A percentile compares a stretch with the other conserved stretches of the same genome.
Conservation (phyloP, 148 eudicot species). For the Silene latifolia region DNA sequence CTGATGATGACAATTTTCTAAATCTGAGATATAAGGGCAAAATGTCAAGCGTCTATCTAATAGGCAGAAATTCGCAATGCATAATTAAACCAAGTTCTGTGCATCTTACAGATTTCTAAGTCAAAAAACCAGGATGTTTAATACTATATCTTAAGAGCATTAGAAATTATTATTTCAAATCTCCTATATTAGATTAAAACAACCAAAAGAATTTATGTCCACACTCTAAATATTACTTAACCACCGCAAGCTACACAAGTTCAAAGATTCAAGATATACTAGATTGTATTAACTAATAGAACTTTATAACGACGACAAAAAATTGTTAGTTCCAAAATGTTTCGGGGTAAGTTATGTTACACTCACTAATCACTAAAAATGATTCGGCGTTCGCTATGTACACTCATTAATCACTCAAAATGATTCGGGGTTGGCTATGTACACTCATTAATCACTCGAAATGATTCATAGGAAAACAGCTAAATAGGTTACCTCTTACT, state of each 20-base stretch:
- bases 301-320: not conserved
- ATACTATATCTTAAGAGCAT: not conserved
- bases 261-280: not conserved
- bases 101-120: not conserved
- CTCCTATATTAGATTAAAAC: not conserved
- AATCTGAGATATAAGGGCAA: constrained; percentile 26
- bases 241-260: not conserved
- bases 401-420: not conserved
- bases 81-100: not conserved
- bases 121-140: not conserved
- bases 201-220: not conserved
- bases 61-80: not conserved
- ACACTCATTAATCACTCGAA: not conserved
- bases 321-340: not conserved
- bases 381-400: not conserved
- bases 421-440: not conserved
- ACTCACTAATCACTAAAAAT: no score
- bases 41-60: constrained; percentile 1
- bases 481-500: constrained; percentile 57
- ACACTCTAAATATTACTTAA: not conserved
- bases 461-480: not conserved
- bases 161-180: not conserved
- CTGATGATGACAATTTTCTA: constrained; percentile 67
- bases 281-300: not conserved
- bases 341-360: no score